Percentiles rank a stretch among this genome's conserved stretches.
These are phyloP conservation scores for Umbellularia californica DNA, from an alignment of 164 flowering plant species.

Conservation along the genomic window DNA sequence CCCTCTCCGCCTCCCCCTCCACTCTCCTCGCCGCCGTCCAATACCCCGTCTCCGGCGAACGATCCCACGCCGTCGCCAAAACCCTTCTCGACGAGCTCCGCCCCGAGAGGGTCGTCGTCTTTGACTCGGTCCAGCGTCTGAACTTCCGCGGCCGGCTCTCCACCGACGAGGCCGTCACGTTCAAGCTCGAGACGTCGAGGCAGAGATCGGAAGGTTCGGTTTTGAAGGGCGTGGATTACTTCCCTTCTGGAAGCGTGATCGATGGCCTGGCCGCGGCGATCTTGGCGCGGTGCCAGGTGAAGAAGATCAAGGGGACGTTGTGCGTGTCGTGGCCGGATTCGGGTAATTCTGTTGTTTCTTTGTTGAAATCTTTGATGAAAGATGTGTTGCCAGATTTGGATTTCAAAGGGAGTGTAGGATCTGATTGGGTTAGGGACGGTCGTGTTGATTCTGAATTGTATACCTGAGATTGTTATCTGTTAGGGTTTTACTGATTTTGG, in stretches of 20 bases:
- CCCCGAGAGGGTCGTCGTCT: slow-evolving; percentile 10
- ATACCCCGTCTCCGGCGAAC: slow-evolving; percentile 7
- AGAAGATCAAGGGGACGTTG: slow-evolving; percentile 14
- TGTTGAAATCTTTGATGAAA: slow-evolving; percentile 12
- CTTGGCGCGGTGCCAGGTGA: slow-evolving; percentile 13
- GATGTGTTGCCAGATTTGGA: not conserved
- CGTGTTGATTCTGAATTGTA: slow-evolving; percentile 14
- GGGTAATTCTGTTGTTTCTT: slow-evolving; percentile 1
- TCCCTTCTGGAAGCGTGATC: slow-evolving; percentile 18
- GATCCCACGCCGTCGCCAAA: slow-evolving; percentile 12
- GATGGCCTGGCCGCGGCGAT: slow-evolving; percentile 17
- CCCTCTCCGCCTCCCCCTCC: slow-evolving; percentile 5
- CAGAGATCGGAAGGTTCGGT: slow-evolving; percentile 10
- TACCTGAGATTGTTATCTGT: not conserved
- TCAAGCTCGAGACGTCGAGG: slow-evolving; percentile 19
- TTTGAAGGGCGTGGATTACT: slow-evolving; percentile 7
- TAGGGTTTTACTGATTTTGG: no score
- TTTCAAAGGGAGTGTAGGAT: not conserved
- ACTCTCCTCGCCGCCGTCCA: slow-evolving; percentile 8
- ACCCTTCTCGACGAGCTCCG: slow-evolving; percentile 6
- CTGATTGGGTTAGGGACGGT: not conserved
- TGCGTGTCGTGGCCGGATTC: slow-evolving; percentile 16
- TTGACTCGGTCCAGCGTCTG: slow-evolving; percentile 14
- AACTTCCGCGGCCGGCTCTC: slow-evolving; percentile 15
- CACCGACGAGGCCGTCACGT: slow-evolving; percentile 10